These are phyloP conservation scores for Symbiodinium natans DNA, from an alignment of 73 alveolate genomes.

Conservation along the genomic window DNA sequence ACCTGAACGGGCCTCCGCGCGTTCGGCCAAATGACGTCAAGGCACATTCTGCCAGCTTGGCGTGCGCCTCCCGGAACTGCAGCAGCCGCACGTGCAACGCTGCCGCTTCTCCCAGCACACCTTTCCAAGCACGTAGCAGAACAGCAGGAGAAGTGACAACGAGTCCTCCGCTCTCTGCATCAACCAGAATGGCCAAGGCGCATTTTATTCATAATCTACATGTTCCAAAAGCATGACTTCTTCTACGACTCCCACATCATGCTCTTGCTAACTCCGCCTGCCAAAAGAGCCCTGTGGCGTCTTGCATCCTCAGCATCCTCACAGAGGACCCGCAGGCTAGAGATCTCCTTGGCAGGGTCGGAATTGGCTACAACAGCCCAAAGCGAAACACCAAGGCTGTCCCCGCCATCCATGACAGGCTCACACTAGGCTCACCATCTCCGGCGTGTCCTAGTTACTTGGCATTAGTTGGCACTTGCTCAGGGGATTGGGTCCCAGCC, in stretches of 20 bases:
- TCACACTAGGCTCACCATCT: neutral
- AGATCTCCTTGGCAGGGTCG: slow-evolving; percentile 18
- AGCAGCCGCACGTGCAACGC: slow-evolving; percentile 46
- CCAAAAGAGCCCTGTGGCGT: neutral
- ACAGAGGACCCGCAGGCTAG: neutral
- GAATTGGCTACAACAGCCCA: neutral
- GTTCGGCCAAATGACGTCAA: neutral
- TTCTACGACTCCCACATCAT: too few species aligned
- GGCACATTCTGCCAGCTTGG: neutral
- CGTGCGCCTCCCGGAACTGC: slow-evolving; percentile 24
- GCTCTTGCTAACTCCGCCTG: neutral
- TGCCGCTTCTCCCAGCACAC: slow-evolving; percentile 88
- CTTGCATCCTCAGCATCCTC: neutral
- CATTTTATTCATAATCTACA: too few species aligned
- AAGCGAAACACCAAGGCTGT: neutral
- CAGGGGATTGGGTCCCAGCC: neutral
- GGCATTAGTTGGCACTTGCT: neutral
- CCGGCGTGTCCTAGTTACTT: neutral
- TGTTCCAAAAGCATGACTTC: too few species aligned
- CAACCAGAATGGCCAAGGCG: neutral
- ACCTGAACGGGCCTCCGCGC: too few species aligned
- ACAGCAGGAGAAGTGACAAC: too few species aligned
- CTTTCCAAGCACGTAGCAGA: neutral
- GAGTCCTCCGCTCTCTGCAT: neutral
- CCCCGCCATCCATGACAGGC: neutral